Evolutionary conservation across 345 rosid species (phyloP).

Genomic region (Eutrema japonicum): DNA sequence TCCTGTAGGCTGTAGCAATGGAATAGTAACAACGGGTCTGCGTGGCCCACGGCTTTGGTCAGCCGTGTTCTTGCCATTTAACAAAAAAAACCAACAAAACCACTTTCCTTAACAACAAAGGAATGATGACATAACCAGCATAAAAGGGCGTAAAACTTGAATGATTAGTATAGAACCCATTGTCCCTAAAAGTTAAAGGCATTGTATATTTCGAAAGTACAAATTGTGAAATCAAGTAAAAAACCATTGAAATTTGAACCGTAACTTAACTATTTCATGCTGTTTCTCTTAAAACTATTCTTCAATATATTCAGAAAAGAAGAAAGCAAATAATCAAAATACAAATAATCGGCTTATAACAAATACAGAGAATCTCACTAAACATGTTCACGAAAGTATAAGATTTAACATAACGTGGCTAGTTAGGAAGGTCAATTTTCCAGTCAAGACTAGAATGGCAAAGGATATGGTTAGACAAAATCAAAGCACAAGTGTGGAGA

Average conservation of each 20-base stretch:
- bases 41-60: slow-evolving; percentile 43
- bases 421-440: not conserved
- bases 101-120: slow-evolving; percentile 52
- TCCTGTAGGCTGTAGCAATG: slow-evolving; percentile 31
- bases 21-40: slow-evolving; percentile 41
- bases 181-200: slow-evolving; percentile 34
- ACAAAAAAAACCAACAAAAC: slow-evolving; percentile 38
- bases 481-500: slow-evolving; percentile 53
- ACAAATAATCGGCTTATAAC: slow-evolving; percentile 3
- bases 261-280: not conserved
- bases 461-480: slow-evolving; percentile 50
- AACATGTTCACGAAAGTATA: slow-evolving; percentile 20
- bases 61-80: slow-evolving; percentile 32
- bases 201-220: slow-evolving; percentile 40
- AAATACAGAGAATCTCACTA: slow-evolving; percentile 20
- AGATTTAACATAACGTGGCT: slow-evolving; percentile 9
- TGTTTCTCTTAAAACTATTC: slow-evolving; percentile 5
- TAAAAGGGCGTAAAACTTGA: slow-evolving; percentile 32
- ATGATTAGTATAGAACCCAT: slow-evolving; percentile 29
- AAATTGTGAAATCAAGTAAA: slow-evolving; percentile 30
- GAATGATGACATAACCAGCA: slow-evolving; percentile 35
- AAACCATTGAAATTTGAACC: not conserved
- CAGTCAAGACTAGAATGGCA: slow-evolving; percentile 31
- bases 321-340: slow-evolving; percentile 10
- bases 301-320: not conserved